Evolutionary conservation across 1,139 yeast species (phyloP).

Genomic region (Zygoascus hellenicus): DNA sequence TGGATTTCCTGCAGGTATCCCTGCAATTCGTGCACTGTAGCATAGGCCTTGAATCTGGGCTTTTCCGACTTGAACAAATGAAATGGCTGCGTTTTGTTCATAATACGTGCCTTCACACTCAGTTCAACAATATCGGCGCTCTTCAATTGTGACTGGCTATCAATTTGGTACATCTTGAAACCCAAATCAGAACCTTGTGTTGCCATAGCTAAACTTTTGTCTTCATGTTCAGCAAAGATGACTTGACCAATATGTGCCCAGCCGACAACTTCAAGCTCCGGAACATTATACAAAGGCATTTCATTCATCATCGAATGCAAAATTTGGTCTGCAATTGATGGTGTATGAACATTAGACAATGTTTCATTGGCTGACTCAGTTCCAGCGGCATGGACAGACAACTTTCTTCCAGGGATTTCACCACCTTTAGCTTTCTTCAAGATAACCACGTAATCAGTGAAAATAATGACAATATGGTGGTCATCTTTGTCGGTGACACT

Average conservation of each 20-base stretch:
- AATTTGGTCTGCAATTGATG: conserved; percentile 69
- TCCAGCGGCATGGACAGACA: background rate
- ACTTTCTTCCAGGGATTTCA: background rate
- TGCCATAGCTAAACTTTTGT: conserved; percentile 12
- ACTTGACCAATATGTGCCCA: conserved; percentile 62
- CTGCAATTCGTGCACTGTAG: conserved; percentile 71
- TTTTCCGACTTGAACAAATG: conserved; percentile 56
- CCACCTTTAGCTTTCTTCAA: conserved; percentile 37
- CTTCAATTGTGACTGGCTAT: background rate
- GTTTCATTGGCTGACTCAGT: conserved; percentile 8
- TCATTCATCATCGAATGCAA: conserved; percentile 89
- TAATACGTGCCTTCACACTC: conserved; percentile 68
- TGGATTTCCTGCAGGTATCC: conserved; percentile 52
- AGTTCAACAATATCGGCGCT: conserved; percentile 52
- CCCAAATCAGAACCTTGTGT: conserved; percentile 10
- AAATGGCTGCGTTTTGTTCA: conserved; percentile 77
- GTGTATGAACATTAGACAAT: conserved; percentile 38
- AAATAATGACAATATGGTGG: conserved; percentile 59
- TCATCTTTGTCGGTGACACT: conserved; percentile 36
- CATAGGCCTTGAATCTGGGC: conserved; percentile 49
- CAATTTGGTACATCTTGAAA: conserved; percentile 30
- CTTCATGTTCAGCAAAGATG: conserved; percentile 28
- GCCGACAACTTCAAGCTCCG: conserved; percentile 58
- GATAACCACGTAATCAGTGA: conserved; percentile 72
- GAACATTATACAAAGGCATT: conserved; percentile 67